Evolutionary conservation across 139 green algal species (phyloP).

Genomic region (Desmodesmus armatus): DNA sequence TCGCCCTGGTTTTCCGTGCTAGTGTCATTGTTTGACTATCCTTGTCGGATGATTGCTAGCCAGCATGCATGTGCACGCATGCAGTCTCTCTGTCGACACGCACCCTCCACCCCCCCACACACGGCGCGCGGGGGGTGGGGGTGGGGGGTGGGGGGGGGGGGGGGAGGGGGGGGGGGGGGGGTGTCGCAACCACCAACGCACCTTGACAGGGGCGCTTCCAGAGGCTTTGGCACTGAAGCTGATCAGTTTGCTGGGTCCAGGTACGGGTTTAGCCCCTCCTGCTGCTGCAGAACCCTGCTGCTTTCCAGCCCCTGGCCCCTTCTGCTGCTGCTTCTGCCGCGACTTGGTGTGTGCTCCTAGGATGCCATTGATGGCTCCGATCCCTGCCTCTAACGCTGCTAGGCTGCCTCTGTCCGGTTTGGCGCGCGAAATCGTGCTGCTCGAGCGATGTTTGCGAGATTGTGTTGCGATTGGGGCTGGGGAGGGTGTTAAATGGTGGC

Average conservation of each 20-base stretch:
- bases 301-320: too few relatives aligned
- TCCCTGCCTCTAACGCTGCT: constrained; percentile 27
- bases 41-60: too few relatives aligned
- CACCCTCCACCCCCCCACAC: too few relatives aligned
- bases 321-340: constrained; percentile 2
- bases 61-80: too few relatives aligned
- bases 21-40: too few relatives aligned
- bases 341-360: constrained; percentile 13
- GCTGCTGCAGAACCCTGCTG: not conserved
- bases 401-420: constrained; percentile 37
- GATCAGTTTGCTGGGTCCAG: constrained; percentile 36
- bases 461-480: not conserved
- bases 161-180: too few relatives aligned
- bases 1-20: too few relatives aligned
- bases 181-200: too few relatives aligned
- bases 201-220: constrained; percentile 38
- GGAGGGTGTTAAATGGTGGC: not conserved
- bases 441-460: not conserved
- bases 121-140: too few relatives aligned
- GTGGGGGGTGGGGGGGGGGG: too few relatives aligned
- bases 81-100: too few relatives aligned
- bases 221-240: constrained; percentile 33
- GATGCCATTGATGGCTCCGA: constrained; percentile 38
- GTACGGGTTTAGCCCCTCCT: not conserved
- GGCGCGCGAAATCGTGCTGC: too few relatives aligned